phyloP scores from a whole-genome alignment of 2,329 filamentous ascomycete genomes.

The Botryosphaeria dothidea region DNA sequence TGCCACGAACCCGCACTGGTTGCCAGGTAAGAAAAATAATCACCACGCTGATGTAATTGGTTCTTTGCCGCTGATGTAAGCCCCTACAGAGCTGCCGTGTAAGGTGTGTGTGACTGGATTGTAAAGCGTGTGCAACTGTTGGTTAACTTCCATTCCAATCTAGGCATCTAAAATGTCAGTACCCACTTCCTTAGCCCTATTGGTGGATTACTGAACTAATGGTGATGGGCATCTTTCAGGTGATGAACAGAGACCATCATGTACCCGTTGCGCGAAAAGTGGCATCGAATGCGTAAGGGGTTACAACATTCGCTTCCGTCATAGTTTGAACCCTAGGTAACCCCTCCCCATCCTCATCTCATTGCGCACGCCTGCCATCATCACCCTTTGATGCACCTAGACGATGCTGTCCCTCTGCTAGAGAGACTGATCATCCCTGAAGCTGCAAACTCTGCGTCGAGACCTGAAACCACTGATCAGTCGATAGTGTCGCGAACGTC shows the following conservation, averaged over 20 bases:
- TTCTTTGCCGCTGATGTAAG: conserved; percentile 2
- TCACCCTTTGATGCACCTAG: not conserved
- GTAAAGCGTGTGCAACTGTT: not conserved
- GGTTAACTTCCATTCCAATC: not conserved
- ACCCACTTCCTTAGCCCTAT: not conserved
- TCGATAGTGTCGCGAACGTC: conserved; percentile 24
- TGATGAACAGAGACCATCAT: conserved; percentile 31
- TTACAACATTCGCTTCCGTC: conserved; percentile 34
- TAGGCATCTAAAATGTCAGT: conserved; percentile 31
- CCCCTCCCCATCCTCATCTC: not conserved
- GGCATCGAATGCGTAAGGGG: conserved; percentile 33
- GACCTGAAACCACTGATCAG: not conserved
- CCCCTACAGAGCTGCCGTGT: conserved; percentile 19
- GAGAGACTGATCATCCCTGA: not conserved
- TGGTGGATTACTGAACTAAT: not conserved
- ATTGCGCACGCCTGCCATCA: not conserved
- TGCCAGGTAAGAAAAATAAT: conserved; percentile 13
- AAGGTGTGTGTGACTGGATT: conserved; percentile 10
- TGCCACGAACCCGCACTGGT: conserved; percentile 19
- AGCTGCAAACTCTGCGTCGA: not conserved
- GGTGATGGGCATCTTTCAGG: conserved; percentile 18
- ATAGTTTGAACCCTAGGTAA: conserved; percentile 33
- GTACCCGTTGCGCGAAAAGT: conserved; percentile 30
- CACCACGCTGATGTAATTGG: not conserved
- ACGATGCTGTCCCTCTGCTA: not conserved